A percentile compares a stretch with the other conserved stretches of the same genome.
These are phyloP conservation scores for Brassica incana DNA, from an alignment of 345 rosid genomes.

Conservation along the genomic window DNA sequence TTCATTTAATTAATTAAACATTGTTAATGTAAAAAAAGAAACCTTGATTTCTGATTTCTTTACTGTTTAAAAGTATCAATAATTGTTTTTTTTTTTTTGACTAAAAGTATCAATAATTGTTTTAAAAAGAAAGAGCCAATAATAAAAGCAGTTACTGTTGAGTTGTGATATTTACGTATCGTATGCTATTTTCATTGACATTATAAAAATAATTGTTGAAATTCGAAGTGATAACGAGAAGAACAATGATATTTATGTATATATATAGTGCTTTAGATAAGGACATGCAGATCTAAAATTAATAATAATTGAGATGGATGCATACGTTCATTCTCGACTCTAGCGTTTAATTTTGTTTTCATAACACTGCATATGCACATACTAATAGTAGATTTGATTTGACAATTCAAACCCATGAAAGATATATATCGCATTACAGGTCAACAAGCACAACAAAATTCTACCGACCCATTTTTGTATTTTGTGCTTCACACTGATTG, in stretches of 20 bases:
- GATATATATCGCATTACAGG: conserved; percentile 26
- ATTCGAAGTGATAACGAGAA: background rate
- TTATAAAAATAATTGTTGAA: conserved; percentile 13
- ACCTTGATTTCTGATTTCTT: background rate
- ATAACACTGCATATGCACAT: conserved; percentile 6
- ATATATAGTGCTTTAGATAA: conserved; percentile 17
- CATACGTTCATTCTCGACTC: background rate
- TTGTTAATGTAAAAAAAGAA: background rate
- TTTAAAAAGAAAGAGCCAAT: too few relatives aligned
- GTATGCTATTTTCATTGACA: conserved; percentile 28
- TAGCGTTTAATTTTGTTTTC: conserved; percentile 10
- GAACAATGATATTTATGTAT: background rate
- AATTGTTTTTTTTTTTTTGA: background rate
- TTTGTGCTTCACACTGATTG: conserved; percentile 18
- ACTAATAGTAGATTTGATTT: conserved; percentile 31
- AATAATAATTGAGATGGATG: conserved; percentile 24
- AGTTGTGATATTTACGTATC: conserved; percentile 10
- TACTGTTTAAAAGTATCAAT: background rate
- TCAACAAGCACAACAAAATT: conserved; percentile 28
- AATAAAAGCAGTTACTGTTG: conserved; percentile 11
- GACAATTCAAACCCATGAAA: conserved; percentile 30
- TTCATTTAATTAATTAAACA: background rate
- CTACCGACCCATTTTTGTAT: conserved; percentile 35
- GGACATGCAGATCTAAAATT: conserved; percentile 7
- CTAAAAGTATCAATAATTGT: background rate